Evolutionary conservation across 192 early-diverging fungal species (phyloP).

Genomic region (Rhizophagus clarus): DNA sequence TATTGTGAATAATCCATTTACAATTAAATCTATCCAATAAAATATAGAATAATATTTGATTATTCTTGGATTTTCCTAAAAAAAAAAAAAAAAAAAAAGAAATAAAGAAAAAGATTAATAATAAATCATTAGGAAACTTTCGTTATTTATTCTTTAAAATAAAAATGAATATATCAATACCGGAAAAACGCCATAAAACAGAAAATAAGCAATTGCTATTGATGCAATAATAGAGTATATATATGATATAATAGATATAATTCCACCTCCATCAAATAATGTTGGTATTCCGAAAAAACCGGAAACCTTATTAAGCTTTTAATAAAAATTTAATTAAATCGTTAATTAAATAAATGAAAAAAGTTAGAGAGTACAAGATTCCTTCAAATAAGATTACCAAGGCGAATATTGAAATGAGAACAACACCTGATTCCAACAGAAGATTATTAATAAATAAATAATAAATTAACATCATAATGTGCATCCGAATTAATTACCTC

Average conservation of each 20-base stretch:
- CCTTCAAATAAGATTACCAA: not conserved
- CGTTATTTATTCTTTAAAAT: not conserved
- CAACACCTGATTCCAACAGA: not conserved
- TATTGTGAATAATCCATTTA: not conserved
- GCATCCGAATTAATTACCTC: not conserved
- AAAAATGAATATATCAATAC: not conserved
- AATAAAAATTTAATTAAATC: not conserved
- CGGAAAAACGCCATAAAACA: not conserved
- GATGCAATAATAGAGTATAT: not conserved
- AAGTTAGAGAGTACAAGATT: not conserved
- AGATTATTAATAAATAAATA: too few relatives aligned
- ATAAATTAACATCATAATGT: not conserved
- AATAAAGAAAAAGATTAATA: not conserved
- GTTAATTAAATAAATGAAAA: not conserved
- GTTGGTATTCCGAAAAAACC: conserved; percentile 13
- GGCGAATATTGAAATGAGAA: not conserved
- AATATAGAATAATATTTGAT: not conserved
- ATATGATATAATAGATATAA: not conserved
- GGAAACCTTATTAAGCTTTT: conserved; percentile 1
- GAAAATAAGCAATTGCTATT: not conserved
- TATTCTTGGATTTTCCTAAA: not conserved
- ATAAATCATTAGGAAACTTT: too few relatives aligned
- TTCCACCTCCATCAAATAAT: conserved; percentile 1
- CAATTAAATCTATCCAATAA: conserved; percentile 3
- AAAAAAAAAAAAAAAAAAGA: not conserved